Percentiles rank a stretch among this genome's conserved stretches.
Evolutionary conservation across 176 grass and related monocot genomes (phyloP).

Genomic region (Phragmites australis): DNA sequence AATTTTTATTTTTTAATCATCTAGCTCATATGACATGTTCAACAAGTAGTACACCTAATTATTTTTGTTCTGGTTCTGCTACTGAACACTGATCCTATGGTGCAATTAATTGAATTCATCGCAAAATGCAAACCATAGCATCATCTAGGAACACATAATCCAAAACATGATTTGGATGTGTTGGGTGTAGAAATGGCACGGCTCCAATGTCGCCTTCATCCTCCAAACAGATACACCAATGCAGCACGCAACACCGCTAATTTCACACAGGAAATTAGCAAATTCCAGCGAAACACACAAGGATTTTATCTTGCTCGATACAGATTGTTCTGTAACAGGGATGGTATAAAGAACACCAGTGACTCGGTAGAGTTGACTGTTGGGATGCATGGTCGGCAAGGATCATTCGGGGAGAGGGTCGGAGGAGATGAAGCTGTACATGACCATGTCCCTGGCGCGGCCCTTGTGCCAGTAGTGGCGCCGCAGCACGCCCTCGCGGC

Average conservation of each 20-base stretch:
- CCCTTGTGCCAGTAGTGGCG: slow-evolving; percentile 63
- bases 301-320: neutral
- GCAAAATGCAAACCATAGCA: neutral
- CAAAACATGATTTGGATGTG: no score
- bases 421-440: slow-evolving; percentile 63
- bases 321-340: neutral
- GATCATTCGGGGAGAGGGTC: neutral
- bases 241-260: neutral
- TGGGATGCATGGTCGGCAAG: neutral
- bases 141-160: neutral
- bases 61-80: no score
- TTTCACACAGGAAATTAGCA: neutral
- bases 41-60: no score
- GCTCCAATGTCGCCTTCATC: neutral
- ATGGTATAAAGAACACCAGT: no score
- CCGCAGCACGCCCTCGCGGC: slow-evolving; percentile 66
- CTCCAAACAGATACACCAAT: neutral
- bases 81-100: no score
- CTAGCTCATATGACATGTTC: no score
- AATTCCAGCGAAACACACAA: neutral
- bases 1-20: no score
- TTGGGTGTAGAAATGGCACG: neutral
- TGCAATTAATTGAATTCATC: no score
- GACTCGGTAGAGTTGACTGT: no score
- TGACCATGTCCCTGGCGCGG: slow-evolving; percentile 49